Conservation (phyloP, 2,329 filamentous ascomycete species). For the Emydomyces testavorans region DNA sequence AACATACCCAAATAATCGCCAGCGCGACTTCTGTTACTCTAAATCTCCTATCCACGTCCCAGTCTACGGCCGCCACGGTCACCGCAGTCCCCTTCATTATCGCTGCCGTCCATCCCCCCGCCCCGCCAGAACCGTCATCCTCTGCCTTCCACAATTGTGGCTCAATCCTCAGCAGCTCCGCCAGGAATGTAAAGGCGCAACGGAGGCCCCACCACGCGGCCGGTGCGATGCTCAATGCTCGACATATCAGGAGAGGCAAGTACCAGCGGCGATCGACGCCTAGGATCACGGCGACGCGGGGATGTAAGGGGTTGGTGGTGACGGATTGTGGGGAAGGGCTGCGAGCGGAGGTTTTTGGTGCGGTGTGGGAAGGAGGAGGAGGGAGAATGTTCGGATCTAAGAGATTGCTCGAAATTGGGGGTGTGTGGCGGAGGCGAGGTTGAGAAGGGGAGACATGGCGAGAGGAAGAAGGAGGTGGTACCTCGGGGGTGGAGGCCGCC, state of each 20-base stretch:
- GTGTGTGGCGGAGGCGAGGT: constrained; percentile 1
- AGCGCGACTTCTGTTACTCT: constrained; percentile 57
- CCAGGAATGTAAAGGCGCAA: constrained; percentile 56
- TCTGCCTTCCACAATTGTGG: constrained; percentile 31
- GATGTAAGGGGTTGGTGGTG: constrained; percentile 46
- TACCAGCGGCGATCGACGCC: constrained; percentile 64
- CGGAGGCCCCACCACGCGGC: constrained; percentile 61
- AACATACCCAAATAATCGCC: constrained; percentile 59
- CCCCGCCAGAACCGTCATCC: not conserved
- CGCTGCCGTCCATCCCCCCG: constrained; percentile 28
- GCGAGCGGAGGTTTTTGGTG: not conserved
- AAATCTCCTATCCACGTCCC: constrained; percentile 40
- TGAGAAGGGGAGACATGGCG: constrained; percentile 9
- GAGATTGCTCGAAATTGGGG: not conserved
- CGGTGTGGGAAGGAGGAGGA: constrained; percentile 2
- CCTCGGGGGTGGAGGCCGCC: constrained; percentile 14
- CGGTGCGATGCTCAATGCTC: constrained; percentile 59
- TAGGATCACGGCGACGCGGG: constrained; percentile 65
- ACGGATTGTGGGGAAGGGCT: constrained; percentile 24
- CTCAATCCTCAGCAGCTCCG: constrained; percentile 46
- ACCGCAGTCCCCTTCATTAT: constrained; percentile 24
- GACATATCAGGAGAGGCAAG: constrained; percentile 58
- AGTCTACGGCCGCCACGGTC: constrained; percentile 25
- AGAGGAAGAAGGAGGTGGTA: not conserved
- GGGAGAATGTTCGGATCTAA: constrained; percentile 4